Percentiles rank a stretch among this genome's conserved stretches.
These are phyloP conservation scores for Laburnicola sp. DNA, from an alignment of 2,329 filamentous ascomycete species.

Conservation along the genomic window DNA sequence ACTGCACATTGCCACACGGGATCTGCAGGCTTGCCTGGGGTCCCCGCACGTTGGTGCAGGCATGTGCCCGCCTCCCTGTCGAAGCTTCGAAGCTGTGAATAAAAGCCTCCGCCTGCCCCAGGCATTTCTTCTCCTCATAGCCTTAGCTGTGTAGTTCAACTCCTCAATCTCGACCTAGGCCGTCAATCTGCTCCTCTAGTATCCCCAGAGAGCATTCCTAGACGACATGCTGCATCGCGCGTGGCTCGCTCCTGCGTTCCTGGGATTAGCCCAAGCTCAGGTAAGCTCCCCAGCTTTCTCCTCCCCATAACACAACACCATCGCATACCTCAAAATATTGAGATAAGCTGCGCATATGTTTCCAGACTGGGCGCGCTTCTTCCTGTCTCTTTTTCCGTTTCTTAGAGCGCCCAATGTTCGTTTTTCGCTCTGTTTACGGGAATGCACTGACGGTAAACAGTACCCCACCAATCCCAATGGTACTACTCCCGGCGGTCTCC, in stretches of 20 bases:
- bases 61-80: conserved; percentile 15
- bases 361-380: conserved; percentile 23
- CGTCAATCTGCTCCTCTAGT: conserved; percentile 12
- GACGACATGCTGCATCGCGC: conserved; percentile 32
- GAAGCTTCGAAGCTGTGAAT: conserved; percentile 5
- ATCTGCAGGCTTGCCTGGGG: background rate
- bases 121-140: conserved; percentile 7
- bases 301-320: conserved; percentile 17
- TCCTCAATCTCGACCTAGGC: conserved; percentile 15
- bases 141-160: conserved; percentile 13
- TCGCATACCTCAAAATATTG: conserved; percentile 12
- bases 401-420: conserved; percentile 29
- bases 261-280: conserved; percentile 34
- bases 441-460: conserved; percentile 34
- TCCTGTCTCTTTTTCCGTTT: conserved; percentile 38
- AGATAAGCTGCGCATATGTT: conserved; percentile 34
- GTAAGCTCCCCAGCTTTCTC: conserved; percentile 27
- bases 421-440: conserved; percentile 22
- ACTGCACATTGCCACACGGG: background rate
- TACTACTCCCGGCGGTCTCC: conserved; percentile 21
- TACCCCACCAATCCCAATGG: conserved; percentile 31
- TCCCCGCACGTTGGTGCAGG: background rate
- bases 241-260: conserved; percentile 42
- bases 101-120: conserved; percentile 3
- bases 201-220: conserved; percentile 21